Conservation (phyloP, 768 basidiomycete genomes). For the Leccinum barrowsii region DNA sequence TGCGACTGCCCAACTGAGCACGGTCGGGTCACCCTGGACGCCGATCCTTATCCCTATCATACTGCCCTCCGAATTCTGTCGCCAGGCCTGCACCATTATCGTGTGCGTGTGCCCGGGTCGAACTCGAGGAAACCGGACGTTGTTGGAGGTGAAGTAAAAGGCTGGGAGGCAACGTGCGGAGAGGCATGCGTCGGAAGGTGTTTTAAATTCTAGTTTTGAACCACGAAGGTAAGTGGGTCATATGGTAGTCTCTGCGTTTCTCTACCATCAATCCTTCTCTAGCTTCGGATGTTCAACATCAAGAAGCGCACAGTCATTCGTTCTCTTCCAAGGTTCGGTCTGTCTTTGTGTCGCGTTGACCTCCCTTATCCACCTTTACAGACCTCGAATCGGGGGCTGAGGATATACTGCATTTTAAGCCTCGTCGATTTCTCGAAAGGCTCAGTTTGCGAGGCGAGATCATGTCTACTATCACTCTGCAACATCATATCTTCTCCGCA, state of each 20-base stretch:
- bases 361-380: conserved; percentile 26
- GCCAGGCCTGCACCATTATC: too few species aligned
- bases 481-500: conserved; percentile 69
- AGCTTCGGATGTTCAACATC: conserved; percentile 45
- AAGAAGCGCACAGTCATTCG: conserved; percentile 80
- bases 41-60: too few species aligned
- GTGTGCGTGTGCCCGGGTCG: too few species aligned
- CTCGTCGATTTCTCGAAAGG: conserved; percentile 39
- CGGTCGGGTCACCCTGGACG: too few species aligned
- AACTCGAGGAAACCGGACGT: too few species aligned
- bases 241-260: not conserved
- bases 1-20: too few species aligned
- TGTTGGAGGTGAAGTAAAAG: too few species aligned
- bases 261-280: not conserved
- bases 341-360: not conserved
- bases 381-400: conserved; percentile 77
- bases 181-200: conserved; percentile 44
- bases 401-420: not conserved
- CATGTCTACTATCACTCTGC: conserved; percentile 67
- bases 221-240: conserved; percentile 52
- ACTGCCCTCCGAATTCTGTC: too few species aligned
- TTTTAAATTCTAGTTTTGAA: conserved; percentile 85
- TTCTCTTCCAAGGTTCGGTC: conserved; percentile 64
- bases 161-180: too few species aligned
- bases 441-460: conserved; percentile 77